Evolutionary conservation across 768 basidiomycete species (phyloP), one percentile per base, ranked within the genome.

Genomic region (Guyanaporus albipodus): DNA sequence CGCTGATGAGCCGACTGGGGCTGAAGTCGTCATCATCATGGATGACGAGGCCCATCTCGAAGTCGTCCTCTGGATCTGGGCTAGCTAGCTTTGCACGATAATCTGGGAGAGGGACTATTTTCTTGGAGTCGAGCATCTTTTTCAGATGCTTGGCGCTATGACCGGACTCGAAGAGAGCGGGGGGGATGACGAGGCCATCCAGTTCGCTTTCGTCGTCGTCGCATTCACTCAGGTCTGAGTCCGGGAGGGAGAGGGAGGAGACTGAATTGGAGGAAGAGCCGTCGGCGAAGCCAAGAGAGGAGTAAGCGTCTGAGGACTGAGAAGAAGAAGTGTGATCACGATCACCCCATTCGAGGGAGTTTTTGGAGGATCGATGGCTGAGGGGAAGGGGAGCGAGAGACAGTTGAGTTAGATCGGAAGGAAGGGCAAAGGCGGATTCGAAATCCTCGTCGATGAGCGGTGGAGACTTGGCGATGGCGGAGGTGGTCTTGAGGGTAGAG

Each of bases 271-370:
- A 87, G 11, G 86, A 89, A 3, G 80, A 84, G 17, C 76, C 77
- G 53, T 83, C 82, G 33, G 80, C 79, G 53, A 91, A 84, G 40
- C 87, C 84, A 28, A 91, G 76, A 18, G 82, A 77, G 32, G 89
- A 90, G 57, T 87, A 90, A 8, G 86, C 79, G 62, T 91, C 90
- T 19, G 89, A 91, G n/a, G 88, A 91, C 59, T 87, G 86, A 12
- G 87, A 88, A 6, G 87, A 88, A 5, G 78, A 81, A 2, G 89
- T 86, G 36, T 86, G 80, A 58, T 91, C 87, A 61, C 80, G 87
- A 68, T 91, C 88, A 24, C 85, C 77, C 87, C 88, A 91, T 68
- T 90, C 88, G 22, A 91, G 73, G 1, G 89, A 90, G 41, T 79
- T 80, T 70, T 91, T 91, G 46, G 90, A 91, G 8, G 85, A 77